A percentile compares a stretch with the other conserved stretches of the same genome.
These are phyloP conservation scores for Aureobasidium sp. DNA, from an alignment of 2,329 filamentous ascomycete genomes.

Conservation along the genomic window DNA sequence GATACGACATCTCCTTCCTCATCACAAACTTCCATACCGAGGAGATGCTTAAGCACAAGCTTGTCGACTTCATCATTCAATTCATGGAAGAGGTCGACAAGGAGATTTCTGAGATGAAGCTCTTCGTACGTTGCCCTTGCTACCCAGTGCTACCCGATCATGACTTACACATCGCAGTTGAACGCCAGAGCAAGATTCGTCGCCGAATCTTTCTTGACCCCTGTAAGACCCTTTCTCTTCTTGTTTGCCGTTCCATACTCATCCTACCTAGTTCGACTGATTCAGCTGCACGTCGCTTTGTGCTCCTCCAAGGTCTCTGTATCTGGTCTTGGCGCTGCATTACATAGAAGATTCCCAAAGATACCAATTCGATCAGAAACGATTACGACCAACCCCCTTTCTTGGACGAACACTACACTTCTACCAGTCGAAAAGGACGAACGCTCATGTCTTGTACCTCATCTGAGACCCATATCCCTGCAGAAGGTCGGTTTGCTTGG, in stretches of 20 bases:
- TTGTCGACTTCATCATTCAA: slow-evolving; percentile 98
- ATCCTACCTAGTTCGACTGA: slow-evolving; percentile 14
- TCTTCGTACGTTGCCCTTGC: slow-evolving; percentile 63
- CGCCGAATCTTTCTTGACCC: slow-evolving; percentile 95
- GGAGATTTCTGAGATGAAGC: slow-evolving; percentile 99
- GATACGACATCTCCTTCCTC: slow-evolving; percentile 97
- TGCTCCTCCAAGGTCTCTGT: background rate
- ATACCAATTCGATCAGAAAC: slow-evolving; percentile 7
- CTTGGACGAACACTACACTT: background rate
- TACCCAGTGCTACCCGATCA: background rate
- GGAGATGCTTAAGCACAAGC: slow-evolving; percentile 97
- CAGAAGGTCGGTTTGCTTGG: background rate
- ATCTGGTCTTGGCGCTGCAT: slow-evolving; percentile 1
- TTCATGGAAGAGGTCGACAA: slow-evolving; percentile 99
- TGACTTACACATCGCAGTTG: slow-evolving; percentile 51
- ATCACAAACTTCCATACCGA: slow-evolving; percentile 99
- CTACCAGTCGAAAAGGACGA: background rate
- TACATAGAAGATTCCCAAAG: slow-evolving; percentile 12
- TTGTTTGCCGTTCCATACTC: background rate
- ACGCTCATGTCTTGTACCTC: background rate
- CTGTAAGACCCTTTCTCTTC: slow-evolving; percentile 27
- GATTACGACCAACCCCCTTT: background rate
- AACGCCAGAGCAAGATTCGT: slow-evolving; percentile 97
- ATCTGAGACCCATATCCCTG: background rate
- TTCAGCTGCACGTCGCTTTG: background rate